Conservation (phyloP, 2,329 filamentous ascomycete species). For the Aspergillus latus region DNA sequence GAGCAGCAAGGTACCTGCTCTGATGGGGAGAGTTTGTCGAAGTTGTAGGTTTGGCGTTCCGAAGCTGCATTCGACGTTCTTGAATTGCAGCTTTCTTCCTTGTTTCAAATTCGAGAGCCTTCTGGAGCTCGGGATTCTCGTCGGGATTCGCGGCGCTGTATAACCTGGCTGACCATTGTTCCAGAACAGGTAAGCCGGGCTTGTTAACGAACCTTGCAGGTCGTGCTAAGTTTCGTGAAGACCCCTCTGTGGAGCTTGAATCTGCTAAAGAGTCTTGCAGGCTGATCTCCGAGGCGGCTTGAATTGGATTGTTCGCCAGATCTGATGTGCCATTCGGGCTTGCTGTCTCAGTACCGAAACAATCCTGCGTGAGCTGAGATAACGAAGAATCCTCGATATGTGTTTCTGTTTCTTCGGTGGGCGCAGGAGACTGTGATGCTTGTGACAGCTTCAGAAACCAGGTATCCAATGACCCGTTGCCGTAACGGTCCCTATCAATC, state of each 20-base stretch:
- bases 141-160: conserved; percentile 18
- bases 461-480: conserved; percentile 32
- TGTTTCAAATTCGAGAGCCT: conserved; percentile 42
- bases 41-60: not conserved
- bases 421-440: not conserved
- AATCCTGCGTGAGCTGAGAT: conserved; percentile 16
- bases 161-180: conserved; percentile 26
- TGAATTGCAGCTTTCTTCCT: conserved; percentile 38
- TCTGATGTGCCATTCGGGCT: not conserved
- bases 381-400: conserved; percentile 11
- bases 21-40: conserved; percentile 28
- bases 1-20: conserved; percentile 34
- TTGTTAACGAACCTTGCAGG: conserved; percentile 1
- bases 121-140: conserved; percentile 24
- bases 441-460: conserved; percentile 29
- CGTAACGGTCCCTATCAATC: conserved; percentile 24
- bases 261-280: not conserved
- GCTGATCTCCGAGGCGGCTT: not conserved
- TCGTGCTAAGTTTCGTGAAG: not conserved
- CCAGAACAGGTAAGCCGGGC: conserved; percentile 25
- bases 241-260: not conserved
- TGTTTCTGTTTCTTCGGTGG: not conserved
- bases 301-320: not conserved
- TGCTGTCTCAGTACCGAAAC: conserved; percentile 12
- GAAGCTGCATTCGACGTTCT: conserved; percentile 25